Conservation (phyloP, 1,284 basidiomycete genomes). For the Cerrena zonata region DNA sequence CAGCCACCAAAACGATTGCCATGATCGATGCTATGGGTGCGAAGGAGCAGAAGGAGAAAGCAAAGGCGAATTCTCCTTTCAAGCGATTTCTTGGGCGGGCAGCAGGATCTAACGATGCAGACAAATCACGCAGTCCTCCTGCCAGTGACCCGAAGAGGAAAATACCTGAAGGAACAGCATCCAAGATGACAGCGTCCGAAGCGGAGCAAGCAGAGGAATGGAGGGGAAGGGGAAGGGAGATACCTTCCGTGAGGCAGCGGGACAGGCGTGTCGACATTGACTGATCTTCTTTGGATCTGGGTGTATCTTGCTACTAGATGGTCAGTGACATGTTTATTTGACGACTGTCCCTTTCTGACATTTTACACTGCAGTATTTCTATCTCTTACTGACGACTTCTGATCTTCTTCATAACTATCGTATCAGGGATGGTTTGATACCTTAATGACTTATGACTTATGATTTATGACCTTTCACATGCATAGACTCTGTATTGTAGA, state of each 20-base stretch:
- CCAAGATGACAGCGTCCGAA: slow-evolving; percentile 14
- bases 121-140: slow-evolving; percentile 1
- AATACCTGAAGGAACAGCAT: slow-evolving; percentile 1
- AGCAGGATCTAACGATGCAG: slow-evolving; percentile 8
- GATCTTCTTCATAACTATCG: neutral
- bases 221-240: slow-evolving; percentile 26
- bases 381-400: neutral
- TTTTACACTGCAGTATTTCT: neutral
- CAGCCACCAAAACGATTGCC: slow-evolving; percentile 55
- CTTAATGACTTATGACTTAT: neutral
- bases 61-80: slow-evolving; percentile 19
- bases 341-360: neutral
- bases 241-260: neutral
- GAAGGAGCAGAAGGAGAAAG: slow-evolving; percentile 32
- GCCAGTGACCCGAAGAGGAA: slow-evolving; percentile 8
- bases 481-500: neutral
- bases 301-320: neutral
- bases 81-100: slow-evolving; percentile 20
- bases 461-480: too few species aligned
- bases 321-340: neutral
- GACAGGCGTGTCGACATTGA: slow-evolving; percentile 1
- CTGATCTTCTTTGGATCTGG: neutral
- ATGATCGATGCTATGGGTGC: slow-evolving; percentile 52
- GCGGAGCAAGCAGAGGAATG: slow-evolving; percentile 16
- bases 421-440: neutral